Percentiles rank a stretch among this genome's conserved stretches.
phyloP scores from a whole-genome alignment of 1,284 basidiomycete genomes.

The Porphyrellus sp. region DNA sequence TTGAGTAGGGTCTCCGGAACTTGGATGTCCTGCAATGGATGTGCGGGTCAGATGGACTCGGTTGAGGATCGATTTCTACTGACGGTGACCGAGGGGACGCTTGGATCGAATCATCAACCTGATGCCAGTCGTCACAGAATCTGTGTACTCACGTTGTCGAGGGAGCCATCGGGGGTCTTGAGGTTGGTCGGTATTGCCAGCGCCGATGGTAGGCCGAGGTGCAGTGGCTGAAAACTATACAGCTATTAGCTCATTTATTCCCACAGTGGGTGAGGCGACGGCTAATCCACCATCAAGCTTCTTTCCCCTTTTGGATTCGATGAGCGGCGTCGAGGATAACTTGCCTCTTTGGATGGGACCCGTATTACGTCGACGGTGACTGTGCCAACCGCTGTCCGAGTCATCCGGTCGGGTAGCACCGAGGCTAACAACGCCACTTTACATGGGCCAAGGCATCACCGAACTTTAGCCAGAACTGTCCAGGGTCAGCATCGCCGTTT shows the following conservation, averaged over 20 bases:
- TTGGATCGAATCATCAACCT: constrained; percentile 30
- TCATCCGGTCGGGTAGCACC: no score
- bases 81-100: constrained; percentile 71
- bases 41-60: constrained; percentile 28
- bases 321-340: background rate
- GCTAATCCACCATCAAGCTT: background rate
- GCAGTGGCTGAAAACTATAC: constrained; percentile 34
- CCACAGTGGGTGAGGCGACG: constrained; percentile 10
- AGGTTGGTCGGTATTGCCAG: constrained; percentile 27
- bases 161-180: constrained; percentile 60
- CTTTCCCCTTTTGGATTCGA: background rate
- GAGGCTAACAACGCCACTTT: no score
- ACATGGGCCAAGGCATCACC: no score
- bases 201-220: background rate
- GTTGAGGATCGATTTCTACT: constrained; percentile 32
- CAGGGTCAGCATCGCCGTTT: background rate
- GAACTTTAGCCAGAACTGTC: no score
- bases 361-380: no score
- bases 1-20: constrained; percentile 99
- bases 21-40: constrained; percentile 67
- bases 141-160: constrained; percentile 60
- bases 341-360: no score
- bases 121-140: background rate
- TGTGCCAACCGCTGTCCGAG: no score
- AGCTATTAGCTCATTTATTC: constrained; percentile 29